These are phyloP conservation scores for Mycogone perniciosa DNA, from an alignment of 2,329 filamentous ascomycete species.

Conservation along the genomic window DNA sequence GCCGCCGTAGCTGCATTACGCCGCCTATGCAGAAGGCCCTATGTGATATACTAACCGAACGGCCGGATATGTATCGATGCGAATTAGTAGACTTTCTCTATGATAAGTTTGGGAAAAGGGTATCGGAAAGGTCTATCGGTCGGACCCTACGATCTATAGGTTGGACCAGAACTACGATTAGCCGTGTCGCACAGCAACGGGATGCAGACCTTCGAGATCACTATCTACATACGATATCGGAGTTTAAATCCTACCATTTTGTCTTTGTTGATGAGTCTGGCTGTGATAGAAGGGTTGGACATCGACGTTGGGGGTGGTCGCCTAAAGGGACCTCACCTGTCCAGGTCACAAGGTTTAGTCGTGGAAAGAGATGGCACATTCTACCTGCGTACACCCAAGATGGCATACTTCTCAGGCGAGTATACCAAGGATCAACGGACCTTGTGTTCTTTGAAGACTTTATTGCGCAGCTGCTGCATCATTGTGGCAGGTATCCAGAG, in stretches of 20 bases:
- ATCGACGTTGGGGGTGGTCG: slow-evolving; percentile 28
- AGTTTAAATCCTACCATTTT: slow-evolving; percentile 26
- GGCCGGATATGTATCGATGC: slow-evolving; percentile 20
- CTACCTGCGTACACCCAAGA: slow-evolving; percentile 25
- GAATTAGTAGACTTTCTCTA: slow-evolving; percentile 20
- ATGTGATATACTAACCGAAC: slow-evolving; percentile 19
- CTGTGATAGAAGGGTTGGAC: slow-evolving; percentile 27
- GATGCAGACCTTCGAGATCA: slow-evolving; percentile 28
- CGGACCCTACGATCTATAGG: slow-evolving; percentile 17
- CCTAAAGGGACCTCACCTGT: slow-evolving; percentile 22
- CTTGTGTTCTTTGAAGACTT: slow-evolving; percentile 24
- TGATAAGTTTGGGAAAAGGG: slow-evolving; percentile 5
- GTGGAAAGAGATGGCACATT: slow-evolving; percentile 17
- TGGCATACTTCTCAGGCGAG: slow-evolving; percentile 20
- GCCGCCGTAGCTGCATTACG: slow-evolving; percentile 19
- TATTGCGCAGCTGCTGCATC: slow-evolving; percentile 26
- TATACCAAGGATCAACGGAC: slow-evolving; percentile 25
- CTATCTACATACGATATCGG: slow-evolving; percentile 28
- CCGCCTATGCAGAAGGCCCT: slow-evolving; percentile 20
- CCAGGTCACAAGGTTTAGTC: slow-evolving; percentile 18
- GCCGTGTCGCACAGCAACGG: slow-evolving; percentile 24
- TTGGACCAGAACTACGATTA: slow-evolving; percentile 26
- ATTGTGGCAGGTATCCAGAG: slow-evolving; percentile 26
- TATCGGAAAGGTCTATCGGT: slow-evolving; percentile 17
- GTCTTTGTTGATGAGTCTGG: slow-evolving; percentile 32